phyloP scores from a whole-genome alignment of 2,329 filamentous ascomycete genomes.

The Fusarium cyanostomum region DNA sequence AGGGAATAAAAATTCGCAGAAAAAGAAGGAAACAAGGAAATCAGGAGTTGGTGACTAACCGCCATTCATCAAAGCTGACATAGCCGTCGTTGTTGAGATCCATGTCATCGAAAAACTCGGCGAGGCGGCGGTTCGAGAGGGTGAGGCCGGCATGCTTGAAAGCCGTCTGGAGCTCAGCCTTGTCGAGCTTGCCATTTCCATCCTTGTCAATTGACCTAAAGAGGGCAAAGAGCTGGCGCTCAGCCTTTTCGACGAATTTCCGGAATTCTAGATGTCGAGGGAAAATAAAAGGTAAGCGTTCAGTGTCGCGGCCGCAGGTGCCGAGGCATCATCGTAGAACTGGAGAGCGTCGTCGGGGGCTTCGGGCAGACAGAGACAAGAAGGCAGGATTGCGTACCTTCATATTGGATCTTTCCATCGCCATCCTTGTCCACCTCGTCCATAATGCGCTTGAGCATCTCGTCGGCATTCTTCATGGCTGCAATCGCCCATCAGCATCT shows the following conservation, averaged over 20 bases:
- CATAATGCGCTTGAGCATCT: slow-evolving; percentile 83
- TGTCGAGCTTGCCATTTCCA: slow-evolving; percentile 85
- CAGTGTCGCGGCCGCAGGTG: slow-evolving; percentile 7
- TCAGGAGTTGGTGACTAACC: slow-evolving; percentile 67
- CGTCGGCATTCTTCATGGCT: slow-evolving; percentile 89
- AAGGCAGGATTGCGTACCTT: slow-evolving; percentile 66
- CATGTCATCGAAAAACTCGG: slow-evolving; percentile 88
- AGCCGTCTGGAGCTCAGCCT: slow-evolving; percentile 81
- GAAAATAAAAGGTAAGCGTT: slow-evolving; percentile 33
- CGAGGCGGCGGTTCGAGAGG: slow-evolving; percentile 79
- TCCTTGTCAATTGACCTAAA: slow-evolving; percentile 90
- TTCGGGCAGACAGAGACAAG: slow-evolving; percentile 9
- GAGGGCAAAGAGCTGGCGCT: slow-evolving; percentile 81
- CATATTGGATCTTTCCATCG: slow-evolving; percentile 90
- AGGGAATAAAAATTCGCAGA: neutral
- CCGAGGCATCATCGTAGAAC: slow-evolving; percentile 27
- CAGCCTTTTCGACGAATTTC: slow-evolving; percentile 85
- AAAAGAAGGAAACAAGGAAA: slow-evolving; percentile 13
- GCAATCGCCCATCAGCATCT: slow-evolving; percentile 40
- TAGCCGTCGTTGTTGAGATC: slow-evolving; percentile 88
- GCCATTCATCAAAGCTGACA: slow-evolving; percentile 95
- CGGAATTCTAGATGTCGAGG: slow-evolving; percentile 75
- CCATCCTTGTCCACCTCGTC: slow-evolving; percentile 84
- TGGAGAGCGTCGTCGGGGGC: slow-evolving; percentile 11
- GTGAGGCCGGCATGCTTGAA: slow-evolving; percentile 81